These are phyloP conservation scores for Golubevia pallescens DNA, from an alignment of 1,284 basidiomycete genomes.

Conservation along the genomic window DNA sequence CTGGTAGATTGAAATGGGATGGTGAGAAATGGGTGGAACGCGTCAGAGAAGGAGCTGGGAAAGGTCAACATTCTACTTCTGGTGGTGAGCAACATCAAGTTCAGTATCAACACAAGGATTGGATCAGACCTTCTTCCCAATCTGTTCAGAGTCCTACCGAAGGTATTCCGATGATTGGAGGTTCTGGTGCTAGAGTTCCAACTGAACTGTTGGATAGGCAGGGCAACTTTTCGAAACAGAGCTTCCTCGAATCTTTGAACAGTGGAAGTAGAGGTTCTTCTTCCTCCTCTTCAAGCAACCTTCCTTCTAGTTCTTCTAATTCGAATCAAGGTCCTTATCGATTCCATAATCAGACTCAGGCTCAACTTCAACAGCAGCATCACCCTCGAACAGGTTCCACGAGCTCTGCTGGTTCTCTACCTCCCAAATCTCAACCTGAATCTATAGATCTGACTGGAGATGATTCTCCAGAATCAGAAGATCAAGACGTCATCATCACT, in stretches of 20 bases:
- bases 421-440: no score
- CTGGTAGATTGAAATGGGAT: neutral
- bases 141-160: neutral
- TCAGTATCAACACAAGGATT: neutral
- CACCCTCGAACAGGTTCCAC: no score
- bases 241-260: neutral
- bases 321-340: no score
- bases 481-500: no score
- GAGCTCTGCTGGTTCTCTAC: no score
- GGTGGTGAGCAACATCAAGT: neutral
- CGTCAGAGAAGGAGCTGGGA: neutral
- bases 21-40: neutral
- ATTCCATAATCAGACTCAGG: no score
- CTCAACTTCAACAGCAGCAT: no score
- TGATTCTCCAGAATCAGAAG: no score
- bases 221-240: constrained; percentile 23
- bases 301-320: neutral
- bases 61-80: no score
- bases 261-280: neutral
- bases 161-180: constrained; percentile 21
- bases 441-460: no score
- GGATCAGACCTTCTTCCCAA: no score
- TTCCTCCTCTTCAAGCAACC: neutral
- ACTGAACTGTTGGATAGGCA: constrained; percentile 31
- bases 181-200: constrained; percentile 45